phyloP scores from a whole-genome alignment of 805 yeast genomes.

The Cyberlindnera lachancei region DNA sequence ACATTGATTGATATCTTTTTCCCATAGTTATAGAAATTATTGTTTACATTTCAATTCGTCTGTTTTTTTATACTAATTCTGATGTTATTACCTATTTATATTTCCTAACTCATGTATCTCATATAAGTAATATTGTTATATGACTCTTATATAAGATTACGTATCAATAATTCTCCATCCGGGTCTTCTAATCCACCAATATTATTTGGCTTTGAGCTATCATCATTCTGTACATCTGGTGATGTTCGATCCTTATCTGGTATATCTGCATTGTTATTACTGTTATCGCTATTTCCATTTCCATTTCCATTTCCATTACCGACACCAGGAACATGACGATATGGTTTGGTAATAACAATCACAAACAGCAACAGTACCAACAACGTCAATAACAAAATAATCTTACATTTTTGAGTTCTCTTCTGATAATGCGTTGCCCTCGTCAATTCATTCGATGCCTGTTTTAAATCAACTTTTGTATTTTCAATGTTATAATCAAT shows the following conservation, averaged over 20 bases:
- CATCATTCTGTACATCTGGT: conserved; percentile 1
- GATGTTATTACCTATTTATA: no score
- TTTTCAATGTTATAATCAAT: conserved; percentile 86
- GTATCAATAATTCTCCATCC: not conserved
- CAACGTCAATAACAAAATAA: conserved; percentile 66
- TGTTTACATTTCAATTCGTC: no score
- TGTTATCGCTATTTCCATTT: conserved; percentile 15
- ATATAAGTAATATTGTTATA: not conserved
- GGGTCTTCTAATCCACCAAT: not conserved
- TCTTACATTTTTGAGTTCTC: conserved; percentile 83
- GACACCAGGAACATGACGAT: conserved; percentile 10
- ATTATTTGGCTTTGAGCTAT: no score
- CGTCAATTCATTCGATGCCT: conserved; percentile 69
- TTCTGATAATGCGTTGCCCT: conserved; percentile 79
- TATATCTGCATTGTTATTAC: conserved; percentile 2
- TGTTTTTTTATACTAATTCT: no score
- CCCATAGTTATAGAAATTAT: no score
- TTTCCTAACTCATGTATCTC: no score
- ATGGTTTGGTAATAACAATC: conserved; percentile 63
- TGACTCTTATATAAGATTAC: no score
- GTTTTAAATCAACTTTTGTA: conserved; percentile 67
- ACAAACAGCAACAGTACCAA: conserved; percentile 66
- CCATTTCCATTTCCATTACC: conserved; percentile 14
- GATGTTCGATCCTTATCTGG: conserved; percentile 9
- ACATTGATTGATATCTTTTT: no score